phyloP scores from a whole-genome alignment of 192 early-diverging fungal species.

The Dissophora ornata region DNA sequence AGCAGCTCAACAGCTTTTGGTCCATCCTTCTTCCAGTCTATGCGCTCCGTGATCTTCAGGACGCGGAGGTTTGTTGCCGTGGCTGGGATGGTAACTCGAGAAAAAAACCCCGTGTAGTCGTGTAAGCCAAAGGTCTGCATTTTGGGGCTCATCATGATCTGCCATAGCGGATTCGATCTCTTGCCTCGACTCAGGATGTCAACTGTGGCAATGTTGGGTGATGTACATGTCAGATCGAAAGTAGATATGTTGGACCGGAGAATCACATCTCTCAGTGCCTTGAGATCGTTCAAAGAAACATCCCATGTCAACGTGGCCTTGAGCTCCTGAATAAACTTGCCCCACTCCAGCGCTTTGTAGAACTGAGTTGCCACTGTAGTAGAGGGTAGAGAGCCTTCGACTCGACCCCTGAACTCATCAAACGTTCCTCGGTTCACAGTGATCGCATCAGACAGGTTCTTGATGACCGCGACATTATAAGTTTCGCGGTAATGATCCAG shows the following conservation, averaged over 20 bases:
- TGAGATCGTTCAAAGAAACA: background rate
- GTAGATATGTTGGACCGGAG: constrained; percentile 2
- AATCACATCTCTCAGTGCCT: constrained; percentile 14
- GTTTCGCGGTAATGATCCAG: constrained; percentile 13
- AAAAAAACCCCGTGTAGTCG: constrained; percentile 7
- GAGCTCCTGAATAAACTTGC: constrained; percentile 13
- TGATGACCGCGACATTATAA: background rate
- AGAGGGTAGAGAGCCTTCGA: constrained; percentile 4
- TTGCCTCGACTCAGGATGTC: constrained; percentile 2
- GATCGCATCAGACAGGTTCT: background rate
- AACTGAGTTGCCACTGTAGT: constrained; percentile 9
- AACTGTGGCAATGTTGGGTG: background rate
- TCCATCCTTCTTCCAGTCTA: constrained; percentile 9
- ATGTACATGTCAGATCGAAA: background rate
- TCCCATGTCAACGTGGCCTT: constrained; percentile 4
- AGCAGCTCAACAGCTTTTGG: background rate
- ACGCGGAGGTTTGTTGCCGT: background rate
- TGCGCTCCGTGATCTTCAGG: constrained; percentile 6
- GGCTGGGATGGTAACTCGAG: background rate
- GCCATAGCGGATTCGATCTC: constrained; percentile 2
- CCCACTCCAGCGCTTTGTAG: constrained; percentile 15
- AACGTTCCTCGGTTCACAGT: constrained; percentile 13
- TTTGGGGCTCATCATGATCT: constrained; percentile 3
- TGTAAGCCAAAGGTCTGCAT: constrained; percentile 1
- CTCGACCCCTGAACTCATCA: constrained; percentile 7